Percentiles rank a stretch among this genome's conserved stretches.
Evolutionary conservation across 2,329 filamentous ascomycete species (phyloP).

Genomic region (Aspergillus sergii): DNA sequence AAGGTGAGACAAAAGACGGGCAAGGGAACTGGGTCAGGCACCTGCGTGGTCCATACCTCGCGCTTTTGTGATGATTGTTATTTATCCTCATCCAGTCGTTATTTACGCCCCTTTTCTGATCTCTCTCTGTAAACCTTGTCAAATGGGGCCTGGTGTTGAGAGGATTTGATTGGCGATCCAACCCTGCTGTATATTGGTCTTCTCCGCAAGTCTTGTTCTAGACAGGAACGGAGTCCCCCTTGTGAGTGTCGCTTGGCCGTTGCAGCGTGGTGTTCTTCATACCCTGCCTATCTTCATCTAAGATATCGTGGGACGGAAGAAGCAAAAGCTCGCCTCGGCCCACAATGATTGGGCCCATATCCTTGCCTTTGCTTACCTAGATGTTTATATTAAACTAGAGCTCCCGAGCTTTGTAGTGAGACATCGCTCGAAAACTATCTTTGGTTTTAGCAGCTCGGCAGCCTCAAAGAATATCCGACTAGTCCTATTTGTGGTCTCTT

Average conservation of each 20-base stretch:
- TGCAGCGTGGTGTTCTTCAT: slow-evolving; percentile 16
- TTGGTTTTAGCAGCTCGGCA: background rate
- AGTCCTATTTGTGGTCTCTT: background rate
- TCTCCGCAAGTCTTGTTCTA: slow-evolving; percentile 17
- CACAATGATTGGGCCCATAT: slow-evolving; percentile 15
- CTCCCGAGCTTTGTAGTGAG: slow-evolving; percentile 9
- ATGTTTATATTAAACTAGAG: slow-evolving; percentile 12
- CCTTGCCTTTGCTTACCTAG: slow-evolving; percentile 14
- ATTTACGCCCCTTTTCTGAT: slow-evolving; percentile 16
- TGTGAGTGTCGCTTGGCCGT: slow-evolving; percentile 15
- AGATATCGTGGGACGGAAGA: slow-evolving; percentile 15
- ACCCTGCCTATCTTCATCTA: slow-evolving; percentile 11
- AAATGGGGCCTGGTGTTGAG: slow-evolving; percentile 15
- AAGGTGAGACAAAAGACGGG: slow-evolving; percentile 11
- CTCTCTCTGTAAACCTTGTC: slow-evolving; percentile 18
- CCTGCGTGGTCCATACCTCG: slow-evolving; percentile 16
- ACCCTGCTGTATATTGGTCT: slow-evolving; percentile 8
- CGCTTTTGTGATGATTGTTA: slow-evolving; percentile 12
- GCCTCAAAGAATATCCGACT: background rate
- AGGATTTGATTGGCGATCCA: slow-evolving; percentile 13
- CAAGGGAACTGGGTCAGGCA: slow-evolving; percentile 17
- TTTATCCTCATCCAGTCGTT: slow-evolving; percentile 18
- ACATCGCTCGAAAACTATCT: background rate
- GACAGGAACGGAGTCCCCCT: slow-evolving; percentile 17
- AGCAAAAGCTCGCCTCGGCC: slow-evolving; percentile 22